phyloP scores from a whole-genome alignment of 441 rosid genomes.

The Arabidopsis lyrata region DNA sequence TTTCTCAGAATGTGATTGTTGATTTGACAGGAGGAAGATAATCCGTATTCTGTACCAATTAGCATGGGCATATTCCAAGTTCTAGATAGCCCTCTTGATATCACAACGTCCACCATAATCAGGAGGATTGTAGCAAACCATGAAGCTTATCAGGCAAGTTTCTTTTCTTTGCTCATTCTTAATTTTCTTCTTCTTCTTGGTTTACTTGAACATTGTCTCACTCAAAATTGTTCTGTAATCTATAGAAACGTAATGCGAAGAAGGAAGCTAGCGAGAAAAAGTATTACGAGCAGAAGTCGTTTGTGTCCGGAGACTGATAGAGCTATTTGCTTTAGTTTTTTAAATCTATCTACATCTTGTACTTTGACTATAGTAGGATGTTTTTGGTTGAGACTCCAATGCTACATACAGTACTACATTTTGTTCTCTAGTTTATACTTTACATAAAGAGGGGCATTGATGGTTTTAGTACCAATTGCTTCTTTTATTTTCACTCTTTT shows the following conservation, averaged over 20 bases:
- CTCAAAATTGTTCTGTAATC: not conserved
- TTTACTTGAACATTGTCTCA: slow-evolving; percentile 13
- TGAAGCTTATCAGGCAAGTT: slow-evolving; percentile 74
- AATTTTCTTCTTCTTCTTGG: not conserved
- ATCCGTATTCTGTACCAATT: slow-evolving; percentile 85
- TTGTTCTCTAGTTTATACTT: slow-evolving; percentile 33
- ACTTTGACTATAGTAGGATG: slow-evolving; percentile 37
- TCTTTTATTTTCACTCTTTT: too few relatives aligned
- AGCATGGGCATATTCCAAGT: slow-evolving; percentile 76
- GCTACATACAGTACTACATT: slow-evolving; percentile 31
- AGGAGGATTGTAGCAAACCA: slow-evolving; percentile 87
- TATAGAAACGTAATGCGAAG: slow-evolving; percentile 87
- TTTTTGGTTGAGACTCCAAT: slow-evolving; percentile 32
- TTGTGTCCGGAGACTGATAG: slow-evolving; percentile 66
- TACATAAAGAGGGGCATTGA: slow-evolving; percentile 27
- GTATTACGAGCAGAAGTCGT: slow-evolving; percentile 79
- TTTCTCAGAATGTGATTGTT: slow-evolving; percentile 18
- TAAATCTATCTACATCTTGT: slow-evolving; percentile 22
- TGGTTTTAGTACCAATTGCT: slow-evolving; percentile 16
- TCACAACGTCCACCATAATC: slow-evolving; percentile 78
- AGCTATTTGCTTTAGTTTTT: slow-evolving; percentile 25
- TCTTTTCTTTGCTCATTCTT: not conserved
- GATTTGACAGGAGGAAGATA: slow-evolving; percentile 58
- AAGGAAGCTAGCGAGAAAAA: slow-evolving; percentile 80
- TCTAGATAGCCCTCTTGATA: slow-evolving; percentile 79